Conservation (phyloP, 2,329 filamentous ascomycete genomes). For the Diaporthe humulicola region DNA sequence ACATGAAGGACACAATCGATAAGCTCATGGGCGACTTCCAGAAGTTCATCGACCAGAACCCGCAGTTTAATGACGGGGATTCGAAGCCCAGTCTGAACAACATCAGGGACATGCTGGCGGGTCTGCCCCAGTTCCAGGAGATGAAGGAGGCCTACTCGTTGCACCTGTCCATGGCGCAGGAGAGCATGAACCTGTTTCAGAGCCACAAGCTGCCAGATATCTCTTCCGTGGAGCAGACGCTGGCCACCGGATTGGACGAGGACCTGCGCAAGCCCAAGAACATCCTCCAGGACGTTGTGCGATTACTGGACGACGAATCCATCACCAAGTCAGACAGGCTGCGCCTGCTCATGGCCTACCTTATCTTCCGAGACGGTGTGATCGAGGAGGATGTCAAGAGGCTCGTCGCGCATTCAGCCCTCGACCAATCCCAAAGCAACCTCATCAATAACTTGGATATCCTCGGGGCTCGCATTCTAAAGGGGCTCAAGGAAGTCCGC, state of each 20-base stretch:
- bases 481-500: constrained; percentile 80
- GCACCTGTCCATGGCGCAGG: constrained; percentile 95
- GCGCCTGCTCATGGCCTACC: constrained; percentile 86
- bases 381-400: constrained; percentile 87
- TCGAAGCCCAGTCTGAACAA: constrained; percentile 82
- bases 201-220: constrained; percentile 87
- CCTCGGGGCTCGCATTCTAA: constrained; percentile 80
- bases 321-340: constrained; percentile 81
- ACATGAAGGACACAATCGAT: constrained; percentile 98
- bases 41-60: constrained; percentile 90
- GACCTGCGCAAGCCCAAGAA: constrained; percentile 93
- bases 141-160: constrained; percentile 96
- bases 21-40: constrained; percentile 94
- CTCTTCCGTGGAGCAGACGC: constrained; percentile 87
- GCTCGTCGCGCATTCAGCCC: constrained; percentile 83
- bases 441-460: constrained; percentile 83
- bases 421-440: constrained; percentile 79
- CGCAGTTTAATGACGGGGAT: constrained; percentile 86
- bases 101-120: constrained; percentile 97
- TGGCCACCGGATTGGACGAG: constrained; percentile 94
- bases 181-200: constrained; percentile 96
- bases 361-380: constrained; percentile 88
- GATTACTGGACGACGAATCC: constrained; percentile 87
- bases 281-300: constrained; percentile 85
- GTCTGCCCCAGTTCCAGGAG: constrained; percentile 92